A percentile compares a stretch with the other conserved stretches of the same genome.
phyloP scores from a whole-genome alignment of 306 rosid species.

The Cicer cuneatum region DNA sequence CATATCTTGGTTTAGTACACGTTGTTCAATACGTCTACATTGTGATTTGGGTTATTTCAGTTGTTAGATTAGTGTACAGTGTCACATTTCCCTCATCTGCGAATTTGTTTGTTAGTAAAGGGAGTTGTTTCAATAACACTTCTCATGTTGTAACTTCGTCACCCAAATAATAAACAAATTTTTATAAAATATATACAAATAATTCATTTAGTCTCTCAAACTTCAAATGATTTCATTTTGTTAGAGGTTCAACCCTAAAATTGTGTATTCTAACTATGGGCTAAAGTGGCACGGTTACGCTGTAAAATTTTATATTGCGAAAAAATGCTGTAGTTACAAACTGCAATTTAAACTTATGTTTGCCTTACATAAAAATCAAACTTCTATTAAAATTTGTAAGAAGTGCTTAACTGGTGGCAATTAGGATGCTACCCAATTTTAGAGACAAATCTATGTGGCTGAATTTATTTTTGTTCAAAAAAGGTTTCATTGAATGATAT shows the following conservation, averaged over 20 bases:
- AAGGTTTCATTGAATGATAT: neutral
- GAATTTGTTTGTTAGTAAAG: neutral
- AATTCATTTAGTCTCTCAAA: no score
- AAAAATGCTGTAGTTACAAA: no score
- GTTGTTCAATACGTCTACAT: neutral
- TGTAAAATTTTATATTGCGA: no score
- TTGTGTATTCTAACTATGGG: no score
- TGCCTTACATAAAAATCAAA: no score
- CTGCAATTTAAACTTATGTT: no score
- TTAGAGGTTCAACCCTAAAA: no score
- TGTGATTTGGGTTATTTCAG: slow-evolving; percentile 4
- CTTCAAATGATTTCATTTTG: no score
- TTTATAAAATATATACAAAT: no score
- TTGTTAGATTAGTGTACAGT: neutral
- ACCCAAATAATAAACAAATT: no score
- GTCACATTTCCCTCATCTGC: neutral
- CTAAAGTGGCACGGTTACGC: no score
- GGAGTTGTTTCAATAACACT: neutral
- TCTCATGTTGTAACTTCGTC: neutral
- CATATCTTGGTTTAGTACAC: slow-evolving; percentile 24
- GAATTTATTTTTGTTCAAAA: neutral
- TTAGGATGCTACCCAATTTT: neutral
- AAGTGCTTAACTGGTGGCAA: neutral
- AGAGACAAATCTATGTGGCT: neutral
- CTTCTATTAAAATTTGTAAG: neutral